Percentiles rank a stretch among this genome's conserved stretches.
These are phyloP conservation scores for Gryganskiella cystojenkinii DNA, from an alignment of 192 early-diverging fungal genomes.

Conservation along the genomic window DNA sequence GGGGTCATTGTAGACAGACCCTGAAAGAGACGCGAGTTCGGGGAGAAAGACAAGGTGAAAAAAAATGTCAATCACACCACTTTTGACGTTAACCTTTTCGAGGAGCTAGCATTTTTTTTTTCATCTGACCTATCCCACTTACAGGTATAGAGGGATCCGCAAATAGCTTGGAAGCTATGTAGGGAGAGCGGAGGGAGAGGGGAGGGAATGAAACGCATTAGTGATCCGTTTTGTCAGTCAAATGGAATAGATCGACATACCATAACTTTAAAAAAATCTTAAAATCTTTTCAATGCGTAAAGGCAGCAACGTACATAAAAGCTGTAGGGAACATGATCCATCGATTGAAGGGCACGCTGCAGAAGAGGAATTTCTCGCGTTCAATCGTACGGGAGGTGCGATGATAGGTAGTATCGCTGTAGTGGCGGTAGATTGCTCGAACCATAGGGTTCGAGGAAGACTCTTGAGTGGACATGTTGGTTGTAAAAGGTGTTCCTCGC, in stretches of 20 bases:
- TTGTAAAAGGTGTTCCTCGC: too few species aligned
- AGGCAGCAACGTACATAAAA: conserved; percentile 51
- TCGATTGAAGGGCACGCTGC: conserved; percentile 58
- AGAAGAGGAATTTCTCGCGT: conserved; percentile 38
- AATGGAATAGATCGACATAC: background rate
- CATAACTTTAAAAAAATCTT: too few species aligned
- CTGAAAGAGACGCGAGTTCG: conserved; percentile 29
- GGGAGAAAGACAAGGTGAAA: too few species aligned
- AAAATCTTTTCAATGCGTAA: too few species aligned
- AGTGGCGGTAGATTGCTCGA: conserved; percentile 32
- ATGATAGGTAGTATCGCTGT: conserved; percentile 40
- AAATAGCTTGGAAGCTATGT: conserved; percentile 63
- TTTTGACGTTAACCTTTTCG: too few species aligned
- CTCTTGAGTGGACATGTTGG: conserved; percentile 10
- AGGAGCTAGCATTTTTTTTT: too few species aligned
- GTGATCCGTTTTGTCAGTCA: background rate
- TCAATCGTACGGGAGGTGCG: conserved; percentile 37
- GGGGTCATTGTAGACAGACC: conserved; percentile 72
- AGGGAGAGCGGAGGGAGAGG: background rate
- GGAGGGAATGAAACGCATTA: background rate
- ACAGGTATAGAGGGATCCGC: conserved; percentile 73
- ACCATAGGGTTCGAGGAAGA: conserved; percentile 5
- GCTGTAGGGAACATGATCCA: conserved; percentile 71
- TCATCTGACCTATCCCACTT: background rate
- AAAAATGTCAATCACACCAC: background rate